Conservation (phyloP, 2,329 filamentous ascomycete species). For the Nemania sp. region DNA sequence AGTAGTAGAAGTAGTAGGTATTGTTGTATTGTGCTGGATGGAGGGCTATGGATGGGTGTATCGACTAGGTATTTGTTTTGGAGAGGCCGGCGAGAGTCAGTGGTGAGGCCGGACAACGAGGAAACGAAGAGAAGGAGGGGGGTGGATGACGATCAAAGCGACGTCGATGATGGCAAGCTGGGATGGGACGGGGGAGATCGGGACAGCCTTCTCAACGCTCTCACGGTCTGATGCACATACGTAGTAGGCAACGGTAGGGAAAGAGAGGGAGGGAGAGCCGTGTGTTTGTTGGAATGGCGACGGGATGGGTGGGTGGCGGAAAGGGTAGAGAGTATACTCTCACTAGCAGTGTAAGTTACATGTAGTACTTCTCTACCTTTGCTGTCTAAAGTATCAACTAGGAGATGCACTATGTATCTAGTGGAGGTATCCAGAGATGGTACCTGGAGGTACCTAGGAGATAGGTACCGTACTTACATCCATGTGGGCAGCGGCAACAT, state of each 20-base stretch:
- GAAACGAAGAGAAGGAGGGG: background rate
- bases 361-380: too few species aligned
- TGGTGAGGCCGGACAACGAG: slow-evolving; percentile 2
- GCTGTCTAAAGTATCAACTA: too few species aligned
- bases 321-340: slow-evolving; percentile 6
- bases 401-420: too few species aligned
- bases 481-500: background rate
- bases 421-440: too few species aligned
- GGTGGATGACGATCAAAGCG: slow-evolving; percentile 29
- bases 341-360: too few species aligned
- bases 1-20: slow-evolving; percentile 16
- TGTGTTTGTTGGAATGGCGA: slow-evolving; percentile 28
- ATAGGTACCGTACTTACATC: too few species aligned
- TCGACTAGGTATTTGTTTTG: slow-evolving; percentile 23
- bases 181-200: slow-evolving; percentile 22
- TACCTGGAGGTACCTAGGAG: too few species aligned
- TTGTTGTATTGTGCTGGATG: slow-evolving; percentile 13
- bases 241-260: too few species aligned
- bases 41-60: slow-evolving; percentile 7
- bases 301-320: slow-evolving; percentile 24
- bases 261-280: slow-evolving; percentile 5
- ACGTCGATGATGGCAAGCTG: slow-evolving; percentile 33
- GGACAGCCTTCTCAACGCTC: slow-evolving; percentile 13
- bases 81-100: slow-evolving; percentile 5
- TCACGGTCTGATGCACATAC: slow-evolving; percentile 17